Base-by-base conservation (phyloP, 495 filamentous ascomycete genomes). In the Acidiella bohemica region DNA sequence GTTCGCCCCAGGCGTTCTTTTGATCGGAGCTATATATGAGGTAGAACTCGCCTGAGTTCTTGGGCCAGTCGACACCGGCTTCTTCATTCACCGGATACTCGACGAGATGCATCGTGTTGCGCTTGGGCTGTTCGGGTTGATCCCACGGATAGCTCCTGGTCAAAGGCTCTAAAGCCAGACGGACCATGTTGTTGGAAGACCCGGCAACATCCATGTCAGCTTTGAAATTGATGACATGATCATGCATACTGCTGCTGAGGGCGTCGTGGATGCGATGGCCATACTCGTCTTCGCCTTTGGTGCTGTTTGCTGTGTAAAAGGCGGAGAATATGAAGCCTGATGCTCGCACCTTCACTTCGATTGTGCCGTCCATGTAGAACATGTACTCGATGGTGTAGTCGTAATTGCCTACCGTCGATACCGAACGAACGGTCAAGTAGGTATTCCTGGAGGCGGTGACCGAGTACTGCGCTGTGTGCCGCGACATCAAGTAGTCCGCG, bases 221-320 rank as follows among this genome's bases (percentile, higher is more conserved):
- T 53, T 75, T 74, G 59, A 65, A 75, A 51, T 71, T 72, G 18
- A 76, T 54, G 5, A 75, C 68, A 42, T 77, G 73, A 47, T 72
- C 69, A 54, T 77, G 73, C 65, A 76, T 73, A 36, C 57, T 60
- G n/a, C 69, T 65, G 21, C 61, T 58, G 1, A 72, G 53, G 25
- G 56, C 55, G 34, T 75, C 67, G 41, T 72, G 64, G 45, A 73
- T 69, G 28, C 63, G 61, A 53, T 67, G 73, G n/a, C 72, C 69
- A 46, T 72, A 73, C 24, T 71, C 66, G 36, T 50, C 42, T n/a
- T 65, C 56, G 36, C 66, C 67, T 33, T 65, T 55, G 16, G 63
- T 61, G 27, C 17, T 49, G 36, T 50, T 50, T 12, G 34, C 36
- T n/a, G 47, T 37, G 57, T 65, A 74, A 59, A 65, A 74, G 5